Evolutionary conservation across 371 early-diverging fungal genomes (phyloP), one percentile per base, ranked within the genome.

Genomic region (Rhizopus sp.): DNA sequence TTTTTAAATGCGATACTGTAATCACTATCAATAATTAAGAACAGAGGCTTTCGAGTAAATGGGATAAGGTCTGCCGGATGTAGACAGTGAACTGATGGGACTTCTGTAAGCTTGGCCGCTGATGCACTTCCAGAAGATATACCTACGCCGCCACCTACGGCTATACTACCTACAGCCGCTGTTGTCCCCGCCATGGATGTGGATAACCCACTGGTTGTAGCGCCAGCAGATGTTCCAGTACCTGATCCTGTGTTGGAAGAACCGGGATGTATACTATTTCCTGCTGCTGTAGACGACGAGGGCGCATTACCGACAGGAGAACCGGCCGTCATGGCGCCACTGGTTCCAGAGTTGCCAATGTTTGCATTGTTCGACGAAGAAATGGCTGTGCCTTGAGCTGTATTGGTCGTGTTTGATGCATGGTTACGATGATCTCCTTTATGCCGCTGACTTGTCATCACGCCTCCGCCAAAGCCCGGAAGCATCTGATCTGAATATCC

Each of bases 31-130:
- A 97, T 83, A 49, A 98, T 86, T 4, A 96, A 67, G 59, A 96
- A 95, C 59, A 98, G 63, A 0, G 98, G 94, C 63, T 96, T 96
- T 33, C 98, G 77, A 13, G 95, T 93, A 57, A 92, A 95, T 0
- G 98, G 97, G 2, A 94, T 66, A 7, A 98, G 77, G 56, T 98
- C 98, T 0, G 85, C 86, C 4, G 96, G 95, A 65, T 95, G 92
- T 31, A 96, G 70, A 31, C 92, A 87, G 69, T 94, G 86, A 45
- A 81, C 73, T 8, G 84, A 76, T 30, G 70, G 64, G 5, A 40
- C 38, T 5, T 53, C 44, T 17, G 35, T 50, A 13, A 9, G 10
- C 10, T 51, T 35, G 4, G 42, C 3, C 23, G 34, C 9, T 2
- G 63, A 50, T 32, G 42, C 17, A 35, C 33, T 32, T 4, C 7